phyloP scores from a whole-genome alignment of 179 eudicot genomes.

The Heliamphora pulchella region DNA sequence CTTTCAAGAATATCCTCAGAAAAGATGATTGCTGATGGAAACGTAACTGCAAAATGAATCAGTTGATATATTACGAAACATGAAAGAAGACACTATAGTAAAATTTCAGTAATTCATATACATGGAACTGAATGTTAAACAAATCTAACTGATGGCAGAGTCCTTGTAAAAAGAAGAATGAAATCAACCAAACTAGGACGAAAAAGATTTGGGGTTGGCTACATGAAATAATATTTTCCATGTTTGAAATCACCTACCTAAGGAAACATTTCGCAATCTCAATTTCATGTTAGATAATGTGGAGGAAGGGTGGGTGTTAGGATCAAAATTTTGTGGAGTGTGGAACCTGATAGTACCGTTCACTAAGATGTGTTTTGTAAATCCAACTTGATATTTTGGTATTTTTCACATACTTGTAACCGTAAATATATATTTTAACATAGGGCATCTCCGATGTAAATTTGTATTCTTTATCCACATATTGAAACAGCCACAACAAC shows the following conservation, averaged over 20 bases:
- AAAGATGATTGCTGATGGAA: constrained; percentile 13
- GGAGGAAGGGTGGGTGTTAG: not conserved
- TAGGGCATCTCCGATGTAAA: too few relatives aligned
- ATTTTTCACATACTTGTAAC: too few relatives aligned
- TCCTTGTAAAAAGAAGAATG: not conserved
- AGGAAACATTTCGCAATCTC: not conserved
- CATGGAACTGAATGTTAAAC: not conserved
- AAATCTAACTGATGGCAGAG: not conserved
- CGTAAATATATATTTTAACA: too few relatives aligned
- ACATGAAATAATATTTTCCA: not conserved
- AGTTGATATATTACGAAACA: not conserved
- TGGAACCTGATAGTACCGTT: too few relatives aligned
- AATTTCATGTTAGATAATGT: not conserved
- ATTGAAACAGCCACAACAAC: too few relatives aligned
- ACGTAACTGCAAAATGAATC: constrained; percentile 27
- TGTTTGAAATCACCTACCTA: not conserved
- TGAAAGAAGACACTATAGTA: too few relatives aligned
- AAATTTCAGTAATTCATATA: not conserved
- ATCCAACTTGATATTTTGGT: too few relatives aligned
- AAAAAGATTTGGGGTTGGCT: not conserved
- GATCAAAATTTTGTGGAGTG: not conserved
- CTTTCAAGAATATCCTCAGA: constrained; percentile 12
- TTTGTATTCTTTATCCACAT: too few relatives aligned
- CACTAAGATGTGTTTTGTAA: too few relatives aligned
- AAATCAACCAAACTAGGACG: not conserved